A percentile compares a stretch with the other conserved stretches of the same genome.
These are phyloP conservation scores for Talaromyces sp. DNA, from an alignment of 2,329 filamentous ascomycete species.

Conservation along the genomic window DNA sequence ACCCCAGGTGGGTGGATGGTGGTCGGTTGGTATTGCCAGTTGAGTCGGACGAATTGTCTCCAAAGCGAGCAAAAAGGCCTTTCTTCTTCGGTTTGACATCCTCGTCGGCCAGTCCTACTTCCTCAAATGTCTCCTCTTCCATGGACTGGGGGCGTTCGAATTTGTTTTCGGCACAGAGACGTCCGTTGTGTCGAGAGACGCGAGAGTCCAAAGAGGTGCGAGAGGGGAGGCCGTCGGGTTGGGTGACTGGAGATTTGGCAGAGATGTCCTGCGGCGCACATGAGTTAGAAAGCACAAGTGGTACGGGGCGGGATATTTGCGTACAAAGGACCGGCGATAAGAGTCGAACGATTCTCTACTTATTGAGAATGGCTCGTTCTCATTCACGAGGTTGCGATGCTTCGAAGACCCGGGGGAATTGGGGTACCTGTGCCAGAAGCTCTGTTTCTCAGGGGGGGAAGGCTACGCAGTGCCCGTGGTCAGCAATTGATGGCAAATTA, in stretches of 20 bases:
- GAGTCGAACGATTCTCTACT: slow-evolving; percentile 96
- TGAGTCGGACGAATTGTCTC: slow-evolving; percentile 47
- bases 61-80: slow-evolving; percentile 72
- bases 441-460: slow-evolving; percentile 81
- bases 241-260: slow-evolving; percentile 70
- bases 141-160: slow-evolving; percentile 60
- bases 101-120: slow-evolving; percentile 73
- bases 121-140: slow-evolving; percentile 78
- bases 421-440: slow-evolving; percentile 62
- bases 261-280: slow-evolving; percentile 69
- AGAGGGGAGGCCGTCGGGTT: slow-evolving; percentile 53
- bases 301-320: slow-evolving; percentile 26
- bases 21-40: slow-evolving; percentile 37
- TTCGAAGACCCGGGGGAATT: slow-evolving; percentile 48
- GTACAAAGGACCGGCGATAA: slow-evolving; percentile 89
- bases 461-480: slow-evolving; percentile 49
- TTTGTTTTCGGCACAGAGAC: slow-evolving; percentile 55
- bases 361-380: slow-evolving; percentile 91
- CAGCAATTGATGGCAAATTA: not conserved
- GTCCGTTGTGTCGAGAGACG: slow-evolving; percentile 56
- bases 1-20: slow-evolving; percentile 47
- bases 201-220: slow-evolving; percentile 79
- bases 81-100: slow-evolving; percentile 69
- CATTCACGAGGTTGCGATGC: slow-evolving; percentile 62
- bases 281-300: slow-evolving; percentile 9